Conservation (phyloP, 1,284 basidiomycete genomes). For the Clitocybe nebularis region DNA sequence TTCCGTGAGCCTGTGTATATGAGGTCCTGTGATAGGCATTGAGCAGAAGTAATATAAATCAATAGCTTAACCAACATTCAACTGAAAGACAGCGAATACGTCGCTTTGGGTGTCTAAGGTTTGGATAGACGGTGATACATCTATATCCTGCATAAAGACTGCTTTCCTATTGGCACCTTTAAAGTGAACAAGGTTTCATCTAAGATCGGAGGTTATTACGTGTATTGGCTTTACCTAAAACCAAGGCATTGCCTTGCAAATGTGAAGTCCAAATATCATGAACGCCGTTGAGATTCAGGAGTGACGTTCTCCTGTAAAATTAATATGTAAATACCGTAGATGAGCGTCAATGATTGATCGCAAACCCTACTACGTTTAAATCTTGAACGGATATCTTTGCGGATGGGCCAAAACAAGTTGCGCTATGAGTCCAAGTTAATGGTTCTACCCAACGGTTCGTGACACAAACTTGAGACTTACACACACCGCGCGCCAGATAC, state of each 20-base stretch:
- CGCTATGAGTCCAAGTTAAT: conserved; percentile 27
- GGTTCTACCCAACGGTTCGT: not conserved
- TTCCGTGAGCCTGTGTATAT: conserved; percentile 62
- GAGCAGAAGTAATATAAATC: not conserved
- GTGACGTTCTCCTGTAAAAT: conserved; percentile 27
- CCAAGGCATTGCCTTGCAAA: conserved; percentile 44
- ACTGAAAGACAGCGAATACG: conserved; percentile 53
- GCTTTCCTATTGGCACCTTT: conserved; percentile 50
- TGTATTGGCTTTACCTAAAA: conserved; percentile 41
- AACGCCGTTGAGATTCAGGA: conserved; percentile 34
- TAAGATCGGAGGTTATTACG: not conserved
- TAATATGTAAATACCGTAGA: not conserved
- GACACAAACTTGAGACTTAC: conserved; percentile 29
- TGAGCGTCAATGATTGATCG: not conserved
- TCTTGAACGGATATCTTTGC: conserved; percentile 46
- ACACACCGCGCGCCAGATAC: conserved; percentile 43
- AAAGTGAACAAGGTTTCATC: not conserved
- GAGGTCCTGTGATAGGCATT: conserved; percentile 34
- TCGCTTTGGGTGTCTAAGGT: conserved; percentile 53
- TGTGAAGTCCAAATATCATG: conserved; percentile 58
- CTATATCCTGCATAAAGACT: conserved; percentile 49
- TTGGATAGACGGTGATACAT: conserved; percentile 28
- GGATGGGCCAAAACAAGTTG: conserved; percentile 48
- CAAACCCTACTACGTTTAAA: conserved; percentile 35
- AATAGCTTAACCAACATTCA: conserved; percentile 33